These are phyloP conservation scores for Cutaneotrichosporon sp. DNA, from an alignment of 1,284 basidiomycete species.

Conservation along the genomic window DNA sequence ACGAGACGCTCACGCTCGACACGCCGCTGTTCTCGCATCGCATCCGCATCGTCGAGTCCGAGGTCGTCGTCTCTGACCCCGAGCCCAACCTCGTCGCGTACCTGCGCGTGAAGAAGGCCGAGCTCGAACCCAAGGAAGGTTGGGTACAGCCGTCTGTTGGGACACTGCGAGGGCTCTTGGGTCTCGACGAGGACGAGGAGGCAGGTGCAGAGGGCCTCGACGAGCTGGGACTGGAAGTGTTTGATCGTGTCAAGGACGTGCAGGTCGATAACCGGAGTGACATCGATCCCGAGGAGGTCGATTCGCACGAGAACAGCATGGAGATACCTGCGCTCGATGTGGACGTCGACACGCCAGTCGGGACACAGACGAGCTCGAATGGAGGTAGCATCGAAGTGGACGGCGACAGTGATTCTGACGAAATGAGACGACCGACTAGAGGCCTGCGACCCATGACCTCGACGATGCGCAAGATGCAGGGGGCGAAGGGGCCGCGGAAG, in stretches of 20 bases:
- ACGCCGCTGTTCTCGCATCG: slow-evolving; percentile 81
- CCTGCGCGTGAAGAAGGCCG: slow-evolving; percentile 70
- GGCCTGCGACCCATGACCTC: background rate
- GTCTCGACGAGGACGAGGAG: slow-evolving; percentile 33
- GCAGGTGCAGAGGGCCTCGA: slow-evolving; percentile 32
- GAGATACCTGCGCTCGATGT: background rate
- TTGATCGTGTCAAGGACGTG: background rate
- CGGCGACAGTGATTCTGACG: background rate
- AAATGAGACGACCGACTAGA: background rate
- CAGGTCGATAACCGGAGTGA: background rate
- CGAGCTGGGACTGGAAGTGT: slow-evolving; percentile 29
- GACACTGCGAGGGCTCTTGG: slow-evolving; percentile 40
- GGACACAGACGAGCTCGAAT: background rate
- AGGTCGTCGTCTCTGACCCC: slow-evolving; percentile 64
- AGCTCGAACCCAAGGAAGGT: slow-evolving; percentile 60
- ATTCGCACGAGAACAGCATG: slow-evolving; percentile 2
- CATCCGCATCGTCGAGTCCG: slow-evolving; percentile 66
- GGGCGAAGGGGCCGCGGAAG: background rate
- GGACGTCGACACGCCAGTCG: background rate
- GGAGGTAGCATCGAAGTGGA: background rate
- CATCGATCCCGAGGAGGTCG: background rate
- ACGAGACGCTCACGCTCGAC: slow-evolving; percentile 90
- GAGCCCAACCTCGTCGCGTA: slow-evolving; percentile 74
- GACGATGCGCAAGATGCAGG: background rate
- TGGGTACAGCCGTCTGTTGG: slow-evolving; percentile 33